Base-by-base conservation (phyloP, 805 yeast species). In the Starmerella floris region DNA sequence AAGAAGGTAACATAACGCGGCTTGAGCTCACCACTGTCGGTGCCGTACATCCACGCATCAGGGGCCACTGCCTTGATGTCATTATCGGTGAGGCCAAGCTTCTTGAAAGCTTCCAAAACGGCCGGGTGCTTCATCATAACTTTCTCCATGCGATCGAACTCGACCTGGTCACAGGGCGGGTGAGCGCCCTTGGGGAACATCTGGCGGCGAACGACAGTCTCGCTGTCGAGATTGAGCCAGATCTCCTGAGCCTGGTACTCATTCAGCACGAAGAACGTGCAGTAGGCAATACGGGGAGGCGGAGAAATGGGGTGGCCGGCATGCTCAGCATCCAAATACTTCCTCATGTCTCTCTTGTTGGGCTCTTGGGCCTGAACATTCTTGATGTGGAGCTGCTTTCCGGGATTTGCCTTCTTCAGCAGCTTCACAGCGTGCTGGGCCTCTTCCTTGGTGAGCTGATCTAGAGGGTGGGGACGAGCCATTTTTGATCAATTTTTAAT, bases 61-160 rank as follows among this genome's bases (percentile, higher is more conserved):
- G 56, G 56, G 2, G 48, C 30, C 6, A 53, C 37, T 22, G 39
- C 39, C 30, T 42, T 41, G 45, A 48, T 30, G 25, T 41, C 43
- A 36, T 45, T 43, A 19, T 47, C 46, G n/a, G 49, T 40, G 17
- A 51, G 41, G 1, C 54, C 87, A 13, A 96, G 96, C 59, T 85
- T 95, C 60, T 80, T 85, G 64, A 91, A 69, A 49, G 87, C 85
- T 39, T 77, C 71, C 41, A 79, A 82, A 45, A 91, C 82, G 65
- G 85, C 95, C 16, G 97, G 96, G 62, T 91, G 96, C 61, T 80
- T 74, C 37, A 50, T 31, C 48, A 53, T 43, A 39, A 43, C 30
- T 26, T 22, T 35, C 41, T 50, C 56, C 3, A 46, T 9, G 5
- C 20, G 25, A 8, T 34, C 41, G 16, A 40, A 36, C 44, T 53